A percentile compares a stretch with the other conserved stretches of the same genome.
Evolutionary conservation across 257 asterid genomes (phyloP).

Genomic region (Fraxinus cuspidata): DNA sequence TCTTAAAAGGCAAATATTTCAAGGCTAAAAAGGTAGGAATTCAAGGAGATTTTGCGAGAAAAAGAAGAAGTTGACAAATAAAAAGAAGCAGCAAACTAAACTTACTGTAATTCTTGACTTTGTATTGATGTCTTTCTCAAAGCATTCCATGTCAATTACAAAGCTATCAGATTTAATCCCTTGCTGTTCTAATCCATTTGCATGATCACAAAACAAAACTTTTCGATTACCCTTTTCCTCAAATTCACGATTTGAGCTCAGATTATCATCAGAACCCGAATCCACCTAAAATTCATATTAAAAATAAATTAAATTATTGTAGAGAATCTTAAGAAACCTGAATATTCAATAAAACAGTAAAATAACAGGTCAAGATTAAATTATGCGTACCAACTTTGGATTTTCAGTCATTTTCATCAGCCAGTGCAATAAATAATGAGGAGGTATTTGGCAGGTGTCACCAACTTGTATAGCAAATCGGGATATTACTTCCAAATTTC

Average conservation of each 20-base stretch:
- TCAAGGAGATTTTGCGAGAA: not conserved
- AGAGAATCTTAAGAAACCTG: not conserved
- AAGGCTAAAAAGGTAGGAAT: not conserved
- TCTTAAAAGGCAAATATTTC: not conserved
- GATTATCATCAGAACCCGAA: conserved; percentile 38
- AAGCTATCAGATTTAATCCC: conserved; percentile 38
- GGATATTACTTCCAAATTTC: conserved; percentile 22
- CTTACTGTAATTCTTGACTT: conserved; percentile 46
- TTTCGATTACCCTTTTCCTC: conserved; percentile 42
- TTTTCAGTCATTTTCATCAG: conserved; percentile 31
- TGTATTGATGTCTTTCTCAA: conserved; percentile 33
- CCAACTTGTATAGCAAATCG: conserved; percentile 29
- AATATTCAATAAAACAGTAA: conserved; percentile 35
- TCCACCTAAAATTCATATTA: conserved; percentile 32
- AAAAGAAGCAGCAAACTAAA: not conserved
- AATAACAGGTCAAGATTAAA: not conserved
- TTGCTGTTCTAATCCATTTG: conserved; percentile 32
- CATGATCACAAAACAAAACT: conserved; percentile 25
- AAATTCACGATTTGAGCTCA: conserved; percentile 31
- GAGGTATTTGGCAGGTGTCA: conserved; percentile 22
- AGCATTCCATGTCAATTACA: conserved; percentile 43
- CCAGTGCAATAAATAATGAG: conserved; percentile 10
- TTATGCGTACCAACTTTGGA: conserved; percentile 39
- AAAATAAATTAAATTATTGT: not conserved
- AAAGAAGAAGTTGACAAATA: not conserved